Evolutionary conservation across 352 stramenopile genomes (phyloP), one percentile per base, ranked within the genome.

Genomic region (Phytopythium chamaehyphon): DNA sequence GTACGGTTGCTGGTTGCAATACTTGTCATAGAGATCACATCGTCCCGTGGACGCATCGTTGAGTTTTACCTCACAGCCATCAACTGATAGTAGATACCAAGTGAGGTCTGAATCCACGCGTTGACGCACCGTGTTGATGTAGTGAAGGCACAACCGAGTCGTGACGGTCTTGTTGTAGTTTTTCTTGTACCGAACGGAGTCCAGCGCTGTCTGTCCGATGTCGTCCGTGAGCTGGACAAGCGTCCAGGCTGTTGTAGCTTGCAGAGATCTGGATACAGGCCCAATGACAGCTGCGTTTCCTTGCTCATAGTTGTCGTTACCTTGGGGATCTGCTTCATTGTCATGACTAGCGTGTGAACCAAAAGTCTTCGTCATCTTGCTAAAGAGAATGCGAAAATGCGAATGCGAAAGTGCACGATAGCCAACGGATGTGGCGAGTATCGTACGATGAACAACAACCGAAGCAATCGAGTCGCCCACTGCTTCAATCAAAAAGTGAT

Each of bases 101-200:
- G 24, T 18, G 18, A 80, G 19, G 4, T 57, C 53, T 33, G 37
- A 53, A 45, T 31, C 46, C n/a, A 59, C 12, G 16, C 70, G 57
- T 9, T 36, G 47, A 1, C 57, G 50, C 11, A 80, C 66, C 11
- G 42, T 26, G 56, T 70, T 71, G 47, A 80, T 57, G 47, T 70
- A 64, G 52, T 80, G 51, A 16, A 80, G 43, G 43, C 70, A 80
- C 16, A 80, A 15, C 0, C 59, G 61, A 14, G 58, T 66, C 8
- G 50, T 71, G 26, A 77, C 54, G 15, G 47, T 26, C 15, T 49
- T 54, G 33, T 57, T 57, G 45, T 80, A 80, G 46, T 80, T 80
- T 36, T 47, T 56, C 19, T 54, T 55, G 50, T 73, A 75, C 6
- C 70, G 57, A 14, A 80, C 64, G 15, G 66, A 55, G 22, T 73